phyloP scores from a whole-genome alignment of 768 basidiomycete genomes.

The Cystofilobasidium macerans region DNA sequence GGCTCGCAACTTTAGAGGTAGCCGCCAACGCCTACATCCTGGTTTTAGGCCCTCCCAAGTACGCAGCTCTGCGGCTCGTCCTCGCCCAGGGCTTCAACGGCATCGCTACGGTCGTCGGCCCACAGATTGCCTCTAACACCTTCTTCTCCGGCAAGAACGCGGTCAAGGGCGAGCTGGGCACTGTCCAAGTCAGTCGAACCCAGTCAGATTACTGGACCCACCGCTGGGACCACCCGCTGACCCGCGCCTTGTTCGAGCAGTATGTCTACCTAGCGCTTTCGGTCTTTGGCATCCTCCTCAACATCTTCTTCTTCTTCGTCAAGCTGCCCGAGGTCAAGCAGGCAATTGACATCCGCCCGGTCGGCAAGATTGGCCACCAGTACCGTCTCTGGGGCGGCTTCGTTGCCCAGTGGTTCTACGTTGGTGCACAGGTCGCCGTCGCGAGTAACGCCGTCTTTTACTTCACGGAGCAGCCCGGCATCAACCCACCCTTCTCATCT shows the following conservation, averaged over 20 bases:
- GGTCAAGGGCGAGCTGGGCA: background rate
- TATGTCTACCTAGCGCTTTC: slow-evolving; percentile 34
- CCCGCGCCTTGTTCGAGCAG: slow-evolving; percentile 29
- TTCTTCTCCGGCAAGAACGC: slow-evolving; percentile 25
- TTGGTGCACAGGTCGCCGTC: slow-evolving; percentile 27
- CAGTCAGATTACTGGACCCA: too few species aligned
- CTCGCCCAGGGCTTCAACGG: slow-evolving; percentile 30
- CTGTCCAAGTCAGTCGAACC: too few species aligned
- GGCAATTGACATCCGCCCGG: slow-evolving; percentile 25
- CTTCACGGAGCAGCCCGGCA: slow-evolving; percentile 28
- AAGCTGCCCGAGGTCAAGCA: slow-evolving; percentile 34
- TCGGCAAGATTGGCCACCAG: slow-evolving; percentile 27
- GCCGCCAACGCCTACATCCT: slow-evolving; percentile 29
- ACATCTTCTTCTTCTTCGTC: slow-evolving; percentile 29
- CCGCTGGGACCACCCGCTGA: too few species aligned
- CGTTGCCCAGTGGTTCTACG: too few species aligned
- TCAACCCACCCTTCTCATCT: slow-evolving; percentile 22
- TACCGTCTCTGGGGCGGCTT: slow-evolving; percentile 26
- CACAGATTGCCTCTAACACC: slow-evolving; percentile 26
- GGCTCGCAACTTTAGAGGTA: slow-evolving; percentile 29
- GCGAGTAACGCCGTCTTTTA: slow-evolving; percentile 33
- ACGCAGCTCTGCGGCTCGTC: slow-evolving; percentile 27
- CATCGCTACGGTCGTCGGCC: slow-evolving; percentile 31
- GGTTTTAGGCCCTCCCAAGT: slow-evolving; percentile 24
- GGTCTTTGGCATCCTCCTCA: slow-evolving; percentile 30